A percentile compares a stretch with the other conserved stretches of the same genome.
Conservation (phyloP, 2,329 filamentous ascomycete genomes). For the Aspergillus cejpii region DNA sequence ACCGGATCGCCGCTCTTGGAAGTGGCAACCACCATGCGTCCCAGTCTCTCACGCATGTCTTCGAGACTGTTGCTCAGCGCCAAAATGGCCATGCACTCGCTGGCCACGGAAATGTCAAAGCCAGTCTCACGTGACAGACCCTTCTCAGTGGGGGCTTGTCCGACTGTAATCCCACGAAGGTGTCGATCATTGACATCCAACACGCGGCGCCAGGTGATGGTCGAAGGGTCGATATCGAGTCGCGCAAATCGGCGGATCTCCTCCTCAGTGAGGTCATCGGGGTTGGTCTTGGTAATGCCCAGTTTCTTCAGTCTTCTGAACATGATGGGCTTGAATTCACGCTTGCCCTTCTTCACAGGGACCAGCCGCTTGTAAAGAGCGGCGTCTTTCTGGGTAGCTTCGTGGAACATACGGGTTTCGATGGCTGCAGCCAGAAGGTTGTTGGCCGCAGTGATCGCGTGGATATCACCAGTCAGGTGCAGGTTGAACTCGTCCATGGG, state of each 20-base stretch:
- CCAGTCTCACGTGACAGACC: conserved; percentile 81
- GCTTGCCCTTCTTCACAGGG: conserved; percentile 80
- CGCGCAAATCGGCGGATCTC: conserved; percentile 85
- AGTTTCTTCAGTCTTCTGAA: conserved; percentile 90
- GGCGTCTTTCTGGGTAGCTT: conserved; percentile 87
- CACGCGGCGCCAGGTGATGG: conserved; percentile 94
- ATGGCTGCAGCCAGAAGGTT: conserved; percentile 94
- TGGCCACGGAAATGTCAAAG: conserved; percentile 96
- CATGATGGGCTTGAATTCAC: conserved; percentile 83
- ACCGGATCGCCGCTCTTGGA: conserved; percentile 81
- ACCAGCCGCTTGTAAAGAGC: conserved; percentile 82
- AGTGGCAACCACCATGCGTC: conserved; percentile 89
- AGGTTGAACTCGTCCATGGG: conserved; percentile 99
- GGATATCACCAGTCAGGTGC: conserved; percentile 94
- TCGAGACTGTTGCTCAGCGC: conserved; percentile 79
- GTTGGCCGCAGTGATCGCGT: conserved; percentile 94
- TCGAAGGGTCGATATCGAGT: conserved; percentile 91
- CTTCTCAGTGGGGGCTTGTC: conserved; percentile 83
- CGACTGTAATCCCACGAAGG: conserved; percentile 80
- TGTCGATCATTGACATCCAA: conserved; percentile 96
- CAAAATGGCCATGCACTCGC: conserved; percentile 96
- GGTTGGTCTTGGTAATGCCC: conserved; percentile 90
- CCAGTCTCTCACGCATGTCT: conserved; percentile 89
- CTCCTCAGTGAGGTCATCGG: conserved; percentile 80
- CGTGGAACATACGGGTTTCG: conserved; percentile 97